Evolutionary conservation across 2,329 filamentous ascomycete species (phyloP).

Genomic region (Claviceps sp.): DNA sequence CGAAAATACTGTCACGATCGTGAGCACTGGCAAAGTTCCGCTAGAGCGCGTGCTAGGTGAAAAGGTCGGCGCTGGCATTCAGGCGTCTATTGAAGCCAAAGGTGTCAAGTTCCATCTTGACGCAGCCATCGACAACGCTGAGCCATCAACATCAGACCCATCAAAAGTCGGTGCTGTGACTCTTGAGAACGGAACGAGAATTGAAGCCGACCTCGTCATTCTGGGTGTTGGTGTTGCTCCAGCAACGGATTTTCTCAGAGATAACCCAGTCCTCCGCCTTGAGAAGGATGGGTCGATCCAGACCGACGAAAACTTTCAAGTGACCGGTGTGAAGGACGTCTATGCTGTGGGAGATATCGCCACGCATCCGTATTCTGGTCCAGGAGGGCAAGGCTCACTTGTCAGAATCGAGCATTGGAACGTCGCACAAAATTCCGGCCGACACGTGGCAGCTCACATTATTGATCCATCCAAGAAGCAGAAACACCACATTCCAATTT

Average conservation of each 20-base stretch:
- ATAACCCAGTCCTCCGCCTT: constrained; percentile 56
- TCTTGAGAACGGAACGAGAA: constrained; percentile 72
- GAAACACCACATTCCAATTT: constrained; percentile 77
- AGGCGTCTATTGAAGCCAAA: constrained; percentile 65
- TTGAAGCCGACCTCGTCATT: constrained; percentile 82
- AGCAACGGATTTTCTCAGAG: constrained; percentile 67
- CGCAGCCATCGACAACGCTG: constrained; percentile 71
- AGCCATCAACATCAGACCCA: constrained; percentile 52
- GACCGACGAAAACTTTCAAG: constrained; percentile 67
- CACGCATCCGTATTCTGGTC: constrained; percentile 85
- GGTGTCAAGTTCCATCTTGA: constrained; percentile 81
- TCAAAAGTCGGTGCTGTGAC: constrained; percentile 66
- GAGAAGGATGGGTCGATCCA: constrained; percentile 75
- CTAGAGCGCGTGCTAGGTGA: constrained; percentile 77
- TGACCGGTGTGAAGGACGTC: constrained; percentile 65
- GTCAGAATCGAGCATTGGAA: constrained; percentile 97
- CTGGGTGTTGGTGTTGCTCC: constrained; percentile 82
- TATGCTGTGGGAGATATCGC: constrained; percentile 94
- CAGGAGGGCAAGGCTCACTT: constrained; percentile 59
- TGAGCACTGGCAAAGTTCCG: constrained; percentile 79
- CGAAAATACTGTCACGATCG: constrained; percentile 70
- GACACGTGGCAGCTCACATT: constrained; percentile 67
- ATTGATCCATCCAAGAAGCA: constrained; percentile 44
- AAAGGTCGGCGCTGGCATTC: constrained; percentile 69
- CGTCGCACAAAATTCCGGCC: constrained; percentile 86